These are phyloP conservation scores for Chondrus crispus DNA, from an alignment of 23 red algal species.

Conservation along the genomic window DNA sequence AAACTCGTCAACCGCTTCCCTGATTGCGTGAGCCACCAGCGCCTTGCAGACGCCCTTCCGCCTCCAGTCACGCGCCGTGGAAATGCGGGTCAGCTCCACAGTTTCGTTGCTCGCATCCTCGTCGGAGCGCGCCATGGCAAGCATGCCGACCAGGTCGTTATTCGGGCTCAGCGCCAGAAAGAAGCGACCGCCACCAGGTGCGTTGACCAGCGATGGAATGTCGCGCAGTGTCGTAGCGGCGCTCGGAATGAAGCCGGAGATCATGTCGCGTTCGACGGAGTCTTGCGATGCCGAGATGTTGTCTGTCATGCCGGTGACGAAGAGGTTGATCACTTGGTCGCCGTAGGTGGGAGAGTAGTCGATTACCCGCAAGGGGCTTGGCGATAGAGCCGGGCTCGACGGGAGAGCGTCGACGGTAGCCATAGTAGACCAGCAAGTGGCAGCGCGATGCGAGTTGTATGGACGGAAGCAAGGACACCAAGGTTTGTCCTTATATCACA, in stretches of 20 bases:
- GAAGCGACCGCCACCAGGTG: neutral
- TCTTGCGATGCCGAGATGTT: neutral
- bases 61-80: conserved; percentile 5
- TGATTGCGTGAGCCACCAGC: neutral
- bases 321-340: neutral
- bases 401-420: no score
- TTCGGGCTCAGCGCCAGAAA: neutral
- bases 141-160: conserved; percentile 11
- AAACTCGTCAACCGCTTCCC: neutral
- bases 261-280: neutral
- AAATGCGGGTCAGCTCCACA: conserved; percentile 30
- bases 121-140: neutral
- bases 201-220: neutral
- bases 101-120: neutral
- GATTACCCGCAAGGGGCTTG: neutral
- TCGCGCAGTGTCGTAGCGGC: neutral
- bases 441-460: no score
- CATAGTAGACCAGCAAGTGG: no score
- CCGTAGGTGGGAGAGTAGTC: neutral
- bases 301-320: neutral
- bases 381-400: no score
- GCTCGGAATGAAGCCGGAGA: neutral
- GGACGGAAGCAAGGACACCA: no score
- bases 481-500: no score
- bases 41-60: conserved; percentile 12